Base-by-base conservation (phyloP, 2,329 filamentous ascomycete species). In the Aspergillus caelatus region DNA sequence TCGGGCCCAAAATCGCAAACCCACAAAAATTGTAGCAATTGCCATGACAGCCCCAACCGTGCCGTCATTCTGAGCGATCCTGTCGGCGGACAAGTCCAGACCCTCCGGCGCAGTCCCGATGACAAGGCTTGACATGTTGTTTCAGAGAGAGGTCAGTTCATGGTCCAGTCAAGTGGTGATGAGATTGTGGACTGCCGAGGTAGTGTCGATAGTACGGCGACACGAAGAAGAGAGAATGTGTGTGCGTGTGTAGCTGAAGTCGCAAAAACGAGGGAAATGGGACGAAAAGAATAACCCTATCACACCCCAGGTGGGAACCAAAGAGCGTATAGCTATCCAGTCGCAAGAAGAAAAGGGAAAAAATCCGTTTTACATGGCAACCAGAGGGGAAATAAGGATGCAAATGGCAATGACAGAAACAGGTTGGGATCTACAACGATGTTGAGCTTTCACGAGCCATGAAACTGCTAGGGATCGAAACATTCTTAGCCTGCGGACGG, bases 1-100 rank as follows among this genome's bases (percentile, higher is more conserved):
- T n/a, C 62, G 62, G 12, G 62, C 60, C 57, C 60, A 62, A 9
- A 67, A 60, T 48, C 65, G 62, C 55, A 67, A 43, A 4, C 54
- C 62, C 19, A 67, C 65, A 21, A 62, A 62, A 10, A 45, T 43
- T 1, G 65, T 62, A 12, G 65, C 65, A 41, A 65, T 61, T 3
- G 54, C 62, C 50, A 64, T 59, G 8, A 67, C 57, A 14, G 58
- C 60, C 0, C 39, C 62, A 4, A 63, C 62, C 5, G 39, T 59
- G 26, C 41, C 65, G 19, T 65, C 57, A 56, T 67, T 67, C 32
- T 56, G 57, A 9, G 55, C 54, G 11, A 63, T 58, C 2, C 55
- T 34, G 39, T 62, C 34, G 4, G 48, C 65, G 7, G 19, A 52
- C 23, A 67, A 41, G 53, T 67, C 62, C 7, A 67, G 11, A 4